Percentiles rank a stretch among this genome's conserved stretches.
Evolutionary conservation across 2,329 filamentous ascomycete species (phyloP).

Genomic region (Apiospora arundinis): DNA sequence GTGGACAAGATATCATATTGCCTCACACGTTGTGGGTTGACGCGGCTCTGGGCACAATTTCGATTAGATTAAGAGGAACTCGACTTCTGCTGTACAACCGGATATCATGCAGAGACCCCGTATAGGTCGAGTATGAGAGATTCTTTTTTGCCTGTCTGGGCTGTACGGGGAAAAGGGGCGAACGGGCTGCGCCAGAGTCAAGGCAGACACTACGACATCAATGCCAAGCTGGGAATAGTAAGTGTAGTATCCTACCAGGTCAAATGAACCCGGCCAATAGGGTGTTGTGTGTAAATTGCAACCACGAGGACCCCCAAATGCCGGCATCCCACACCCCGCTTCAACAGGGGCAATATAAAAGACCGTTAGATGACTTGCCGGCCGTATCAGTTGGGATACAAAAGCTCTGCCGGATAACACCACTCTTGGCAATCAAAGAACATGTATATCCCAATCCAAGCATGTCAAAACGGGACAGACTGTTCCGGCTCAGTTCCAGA

Average conservation of each 20-base stretch:
- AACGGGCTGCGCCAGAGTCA: neutral
- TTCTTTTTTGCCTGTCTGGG: neutral
- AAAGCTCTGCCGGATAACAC: conserved; percentile 4
- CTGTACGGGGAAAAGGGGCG: neutral
- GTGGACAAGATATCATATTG: neutral
- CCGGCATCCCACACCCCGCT: conserved; percentile 11
- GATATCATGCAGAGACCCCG: neutral
- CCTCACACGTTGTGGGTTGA: neutral
- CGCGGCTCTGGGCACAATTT: neutral
- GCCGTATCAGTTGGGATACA: neutral
- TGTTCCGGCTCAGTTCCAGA: neutral
- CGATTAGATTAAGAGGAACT: neutral
- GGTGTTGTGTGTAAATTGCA: conserved; percentile 8
- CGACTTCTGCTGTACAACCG: neutral
- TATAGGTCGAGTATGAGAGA: neutral
- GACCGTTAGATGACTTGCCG: neutral
- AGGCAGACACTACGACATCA: neutral
- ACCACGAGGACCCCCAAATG: conserved; percentile 16
- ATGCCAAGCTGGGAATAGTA: neutral
- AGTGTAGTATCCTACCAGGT: neutral
- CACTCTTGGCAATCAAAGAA: conserved; percentile 8
- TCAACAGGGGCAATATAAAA: conserved; percentile 1
- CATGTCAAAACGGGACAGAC: conserved; percentile 9
- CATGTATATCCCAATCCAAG: neutral
- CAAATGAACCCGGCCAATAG: conserved; percentile 1